Base-by-base conservation (phyloP, 83 land plant genomes). In the Isoetes engelmannii region DNA sequence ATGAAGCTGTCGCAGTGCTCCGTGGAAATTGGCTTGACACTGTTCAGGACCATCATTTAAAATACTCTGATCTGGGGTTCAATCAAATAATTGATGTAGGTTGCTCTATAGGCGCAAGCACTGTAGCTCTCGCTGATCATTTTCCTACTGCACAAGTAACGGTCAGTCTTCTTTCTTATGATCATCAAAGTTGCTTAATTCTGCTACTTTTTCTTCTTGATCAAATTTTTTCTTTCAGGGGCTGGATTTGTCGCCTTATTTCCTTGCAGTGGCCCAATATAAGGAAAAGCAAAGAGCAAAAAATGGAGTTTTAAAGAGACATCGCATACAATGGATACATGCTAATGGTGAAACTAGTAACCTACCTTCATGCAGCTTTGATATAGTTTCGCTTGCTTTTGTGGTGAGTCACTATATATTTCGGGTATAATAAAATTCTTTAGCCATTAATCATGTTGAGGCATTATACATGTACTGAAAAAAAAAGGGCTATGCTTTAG, bases 181-280 rank as follows among this genome's bases (percentile, higher is more conserved):
- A 48, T 45, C 15, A 70, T 5, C 48, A 3, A 48, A 20, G 17
- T 48, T 46, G 5, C 44, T 12, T 56, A 45, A 17, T 70, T 51
- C 47, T 44, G 9, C 65, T 53, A 49, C 42, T 68, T 55, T 8
- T 59, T 44, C 51, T 9, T 13, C 68, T 10, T 28, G 37, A 2
- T 28, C 37, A 0, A 47, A 6, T 48, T 28, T 48, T 18, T 13
- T 67, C 57, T 48, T 54, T 17, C 82, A 92, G 97, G 97, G 97
- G n/a, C 72, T 92, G 19, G 97, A 92, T 77, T 74, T 92, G 75
- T 92, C 97, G 42, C 95, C 97, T 13, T 87, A 92, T 79, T 92
- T 89, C 57, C 84, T 92, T 55, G 87, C 97, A 44, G 95, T 89
- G 37, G 97, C 91, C 47, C 84, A 87, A 67, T 77, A 74, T 63